A percentile compares a stretch with the other conserved stretches of the same genome.
These are phyloP conservation scores for Claviceps purpurea DNA, from an alignment of 2,329 filamentous ascomycete species.

Conservation along the genomic window DNA sequence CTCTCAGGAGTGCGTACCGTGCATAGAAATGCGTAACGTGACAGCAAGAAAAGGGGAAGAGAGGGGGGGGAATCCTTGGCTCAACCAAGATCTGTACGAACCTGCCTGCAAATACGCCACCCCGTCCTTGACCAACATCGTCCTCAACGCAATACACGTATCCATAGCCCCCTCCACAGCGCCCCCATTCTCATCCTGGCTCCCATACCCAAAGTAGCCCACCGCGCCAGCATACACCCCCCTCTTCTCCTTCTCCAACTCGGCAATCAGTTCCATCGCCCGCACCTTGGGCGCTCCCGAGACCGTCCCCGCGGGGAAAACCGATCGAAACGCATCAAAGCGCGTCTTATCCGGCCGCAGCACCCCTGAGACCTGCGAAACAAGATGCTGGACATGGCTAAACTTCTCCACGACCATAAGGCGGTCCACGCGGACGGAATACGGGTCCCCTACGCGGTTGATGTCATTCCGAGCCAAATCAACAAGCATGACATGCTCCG, in stretches of 20 bases:
- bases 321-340: slow-evolving; percentile 90
- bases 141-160: slow-evolving; percentile 66
- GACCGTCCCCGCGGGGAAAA: slow-evolving; percentile 94
- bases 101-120: slow-evolving; percentile 81
- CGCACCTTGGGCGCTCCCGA: slow-evolving; percentile 90
- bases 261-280: slow-evolving; percentile 94
- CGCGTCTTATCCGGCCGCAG: slow-evolving; percentile 70
- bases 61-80: not conserved
- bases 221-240: slow-evolving; percentile 93
- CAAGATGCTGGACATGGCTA: slow-evolving; percentile 92
- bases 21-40: not conserved
- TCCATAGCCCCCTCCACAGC: slow-evolving; percentile 79
- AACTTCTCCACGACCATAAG: slow-evolving; percentile 93
- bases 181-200: slow-evolving; percentile 48
- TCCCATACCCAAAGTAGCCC: slow-evolving; percentile 87
- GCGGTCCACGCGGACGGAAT: slow-evolving; percentile 79
- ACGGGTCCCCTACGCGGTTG: slow-evolving; percentile 86
- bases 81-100: slow-evolving; percentile 16
- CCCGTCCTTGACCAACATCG: slow-evolving; percentile 88
- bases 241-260: slow-evolving; percentile 85
- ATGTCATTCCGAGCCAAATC: slow-evolving; percentile 94
- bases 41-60: not conserved
- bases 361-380: slow-evolving; percentile 90
- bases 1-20: not conserved
- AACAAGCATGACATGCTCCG: slow-evolving; percentile 95